Conservation (phyloP, 2,329 filamentous ascomycete species). For the Diaporthe sp. region DNA sequence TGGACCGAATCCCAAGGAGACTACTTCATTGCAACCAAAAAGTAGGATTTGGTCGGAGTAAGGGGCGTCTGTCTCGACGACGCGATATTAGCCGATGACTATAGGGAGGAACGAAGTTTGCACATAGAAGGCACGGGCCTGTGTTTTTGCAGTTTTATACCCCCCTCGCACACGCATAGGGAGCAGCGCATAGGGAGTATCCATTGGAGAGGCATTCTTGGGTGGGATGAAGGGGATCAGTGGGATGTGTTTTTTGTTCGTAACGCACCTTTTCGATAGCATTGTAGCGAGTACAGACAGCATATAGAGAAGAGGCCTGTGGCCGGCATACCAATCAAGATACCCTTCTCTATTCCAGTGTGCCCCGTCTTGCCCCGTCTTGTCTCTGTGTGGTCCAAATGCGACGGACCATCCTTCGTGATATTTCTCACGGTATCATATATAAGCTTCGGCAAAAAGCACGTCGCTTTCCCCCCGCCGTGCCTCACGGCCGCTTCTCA, state of each 20-base stretch:
- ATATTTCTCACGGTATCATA: constrained; percentile 30
- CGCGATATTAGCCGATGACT: constrained; percentile 6
- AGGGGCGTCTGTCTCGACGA: background rate
- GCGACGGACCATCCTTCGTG: background rate
- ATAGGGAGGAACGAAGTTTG: background rate
- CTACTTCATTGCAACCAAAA: constrained; percentile 91
- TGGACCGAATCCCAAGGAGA: constrained; percentile 89
- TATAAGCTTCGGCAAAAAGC: background rate
- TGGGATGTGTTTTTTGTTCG: background rate
- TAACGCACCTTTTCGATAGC: constrained; percentile 38
- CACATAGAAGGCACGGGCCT: constrained; percentile 3
- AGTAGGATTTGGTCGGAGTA: constrained; percentile 53
- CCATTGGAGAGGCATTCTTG: constrained; percentile 20
- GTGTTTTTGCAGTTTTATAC: constrained; percentile 39
- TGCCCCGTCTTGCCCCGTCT: background rate
- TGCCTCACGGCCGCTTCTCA: constrained; percentile 52
- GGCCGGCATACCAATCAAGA: constrained; percentile 42
- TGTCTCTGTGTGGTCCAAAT: background rate
- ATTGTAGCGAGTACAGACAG: constrained; percentile 46
- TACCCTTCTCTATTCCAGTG: constrained; percentile 20
- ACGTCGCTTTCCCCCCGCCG: background rate
- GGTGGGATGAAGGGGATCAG: constrained; percentile 1
- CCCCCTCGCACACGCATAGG: constrained; percentile 32
- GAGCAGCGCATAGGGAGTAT: constrained; percentile 28
- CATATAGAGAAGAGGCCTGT: constrained; percentile 39